These are phyloP conservation scores for Cryptosporidium parvum DNA, from an alignment of 169 alveolate genomes.

Conservation along the genomic window DNA sequence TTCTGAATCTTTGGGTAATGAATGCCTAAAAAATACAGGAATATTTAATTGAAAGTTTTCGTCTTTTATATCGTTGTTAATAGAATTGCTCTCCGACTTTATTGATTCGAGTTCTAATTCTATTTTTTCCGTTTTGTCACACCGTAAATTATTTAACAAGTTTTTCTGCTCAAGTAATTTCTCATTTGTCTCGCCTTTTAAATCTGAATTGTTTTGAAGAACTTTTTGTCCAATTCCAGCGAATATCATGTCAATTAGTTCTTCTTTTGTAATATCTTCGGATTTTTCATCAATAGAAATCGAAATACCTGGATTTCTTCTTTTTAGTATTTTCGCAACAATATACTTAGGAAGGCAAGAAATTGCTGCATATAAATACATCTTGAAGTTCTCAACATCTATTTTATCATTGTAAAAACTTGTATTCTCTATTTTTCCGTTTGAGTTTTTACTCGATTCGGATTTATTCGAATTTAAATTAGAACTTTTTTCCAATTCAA, in stretches of 20 bases:
- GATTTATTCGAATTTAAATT: not conserved
- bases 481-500: not conserved
- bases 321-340: slow-evolving; percentile 16
- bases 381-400: slow-evolving; percentile 19
- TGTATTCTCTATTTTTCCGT: not conserved
- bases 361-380: slow-evolving; percentile 54
- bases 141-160: not conserved
- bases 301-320: not conserved
- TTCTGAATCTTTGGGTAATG: slow-evolving; percentile 46
- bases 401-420: not conserved
- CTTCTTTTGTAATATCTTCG: slow-evolving; percentile 20
- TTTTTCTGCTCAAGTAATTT: not conserved
- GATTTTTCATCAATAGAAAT: not conserved
- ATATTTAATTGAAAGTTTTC: slow-evolving; percentile 35
- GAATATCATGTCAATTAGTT: slow-evolving; percentile 15
- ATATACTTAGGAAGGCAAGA: slow-evolving; percentile 46
- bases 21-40: slow-evolving; percentile 64
- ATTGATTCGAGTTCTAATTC: slow-evolving; percentile 8
- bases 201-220: not conserved
- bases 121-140: not conserved
- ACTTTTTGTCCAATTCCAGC: not conserved
- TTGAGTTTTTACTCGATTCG: not conserved
- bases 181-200: slow-evolving; percentile 3
- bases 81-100: not conserved
- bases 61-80: not conserved